Base-by-base conservation (phyloP, 306 rosid genomes). In the Echinosophora koreensis region DNA sequence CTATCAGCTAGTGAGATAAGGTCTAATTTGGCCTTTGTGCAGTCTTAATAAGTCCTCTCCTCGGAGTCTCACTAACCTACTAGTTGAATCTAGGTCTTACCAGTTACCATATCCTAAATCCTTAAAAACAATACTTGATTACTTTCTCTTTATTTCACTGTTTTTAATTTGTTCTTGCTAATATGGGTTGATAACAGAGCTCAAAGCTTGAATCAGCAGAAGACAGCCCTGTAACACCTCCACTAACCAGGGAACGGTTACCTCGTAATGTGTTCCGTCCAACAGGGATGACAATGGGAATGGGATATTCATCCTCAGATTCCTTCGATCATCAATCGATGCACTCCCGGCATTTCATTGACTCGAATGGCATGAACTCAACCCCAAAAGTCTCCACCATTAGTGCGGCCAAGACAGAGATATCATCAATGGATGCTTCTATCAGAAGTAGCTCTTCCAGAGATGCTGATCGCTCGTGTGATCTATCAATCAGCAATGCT, bases 281-380 rank as follows among this genome's bases (percentile, higher is more conserved):
- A 49, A 44, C 86, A 6, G 91, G 91, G 35, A 46, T 73, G 80
- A 89, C 69, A 74, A 65, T 77, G 80, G 91, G 73, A 74, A 65
- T 77, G 86, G 91, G 91, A 15, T 87, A 87, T 78, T 88, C 91
- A 60, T 85, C 89, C 35, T 88, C 91, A 7, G 91, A 88, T 77
- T 88, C 91, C n/a, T 69, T 77, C 44, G 91, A 85, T 51, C 81
- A 77, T 11, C 89, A 77, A 0, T 85, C 91, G 34, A 74, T 74
- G 87, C 87, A 88, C 54, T 80, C 86, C 15, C 81, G 76, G 55
- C 87, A 88, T 66, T 72, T 66, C 51, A 71, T 80, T 66, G 89
- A 85, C 34, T 68, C 80, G 0, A 60, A 55, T 83, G 83, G 78
- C 17, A 27, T 85, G 68, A 86, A 76, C 82, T 83, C 91, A 83